phyloP scores from a whole-genome alignment of 139 green algal genomes.

The Closterium sp. region DNA sequence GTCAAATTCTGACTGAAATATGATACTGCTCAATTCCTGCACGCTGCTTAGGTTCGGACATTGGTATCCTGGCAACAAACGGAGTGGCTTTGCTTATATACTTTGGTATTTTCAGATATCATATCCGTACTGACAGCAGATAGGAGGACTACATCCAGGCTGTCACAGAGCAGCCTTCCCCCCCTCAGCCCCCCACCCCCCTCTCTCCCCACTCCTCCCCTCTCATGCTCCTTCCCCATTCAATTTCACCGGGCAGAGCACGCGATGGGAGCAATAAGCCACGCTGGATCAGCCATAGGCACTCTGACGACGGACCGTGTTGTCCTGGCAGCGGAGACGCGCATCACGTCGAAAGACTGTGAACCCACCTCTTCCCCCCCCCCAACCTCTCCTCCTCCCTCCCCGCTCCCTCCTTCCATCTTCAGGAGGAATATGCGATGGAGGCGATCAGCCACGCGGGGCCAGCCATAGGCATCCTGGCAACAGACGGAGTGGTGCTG shows the following conservation, averaged over 20 bases:
- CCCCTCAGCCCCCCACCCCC: no score
- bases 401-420: background rate
- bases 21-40: no score
- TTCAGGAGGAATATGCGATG: slow-evolving; percentile 60
- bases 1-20: no score
- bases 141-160: slow-evolving; percentile 92
- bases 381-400: no score
- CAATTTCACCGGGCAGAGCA: slow-evolving; percentile 90
- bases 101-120: no score
- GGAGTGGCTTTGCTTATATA: slow-evolving; percentile 92
- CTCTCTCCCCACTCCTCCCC: no score
- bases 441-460: slow-evolving; percentile 83
- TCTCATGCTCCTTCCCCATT: no score
- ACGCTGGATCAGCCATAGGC: slow-evolving; percentile 89
- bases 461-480: slow-evolving; percentile 83
- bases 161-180: slow-evolving; percentile 44
- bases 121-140: no score
- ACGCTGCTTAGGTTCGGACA: slow-evolving; percentile 88
- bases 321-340: slow-evolving; percentile 95
- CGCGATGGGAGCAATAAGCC: slow-evolving; percentile 97
- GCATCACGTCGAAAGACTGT: no score
- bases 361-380: no score
- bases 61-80: slow-evolving; percentile 87
- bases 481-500: slow-evolving; percentile 89
- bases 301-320: slow-evolving; percentile 87